Percentiles rank a stretch among this genome's conserved stretches.
phyloP scores from a whole-genome alignment of 139 green algal genomes.

The Chlamydomonas sphaeroides region DNA sequence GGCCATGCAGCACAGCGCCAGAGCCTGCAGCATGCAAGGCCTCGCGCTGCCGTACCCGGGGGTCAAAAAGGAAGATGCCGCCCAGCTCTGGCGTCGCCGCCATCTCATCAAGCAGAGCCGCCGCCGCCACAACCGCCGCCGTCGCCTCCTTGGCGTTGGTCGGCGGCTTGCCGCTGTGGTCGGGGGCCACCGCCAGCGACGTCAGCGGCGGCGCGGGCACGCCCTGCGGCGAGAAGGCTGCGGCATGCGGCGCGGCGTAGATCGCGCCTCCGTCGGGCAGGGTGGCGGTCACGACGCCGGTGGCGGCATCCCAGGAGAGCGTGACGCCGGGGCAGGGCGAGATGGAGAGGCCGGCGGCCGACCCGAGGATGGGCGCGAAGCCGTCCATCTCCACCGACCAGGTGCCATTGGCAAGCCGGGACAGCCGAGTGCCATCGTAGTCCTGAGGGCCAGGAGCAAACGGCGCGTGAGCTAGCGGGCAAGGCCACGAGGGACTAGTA shows the following conservation, averaged over 20 bases:
- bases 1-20: no score
- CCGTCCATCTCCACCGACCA: slow-evolving; percentile 58
- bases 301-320: slow-evolving; percentile 33
- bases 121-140: not conserved
- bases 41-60: not conserved
- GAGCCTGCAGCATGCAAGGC: no score
- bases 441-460: slow-evolving; percentile 30
- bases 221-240: slow-evolving; percentile 30
- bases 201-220: slow-evolving; percentile 12
- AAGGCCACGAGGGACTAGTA: no score
- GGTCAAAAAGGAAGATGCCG: slow-evolving; percentile 29
- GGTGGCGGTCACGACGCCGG: slow-evolving; percentile 18
- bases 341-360: slow-evolving; percentile 17
- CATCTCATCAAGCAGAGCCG: slow-evolving; percentile 5
- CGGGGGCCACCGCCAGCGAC: not conserved
- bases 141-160: not conserved
- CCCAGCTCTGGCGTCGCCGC: not conserved
- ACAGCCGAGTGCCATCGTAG: slow-evolving; percentile 53
- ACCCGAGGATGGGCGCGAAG: slow-evolving; percentile 39
- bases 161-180: not conserved
- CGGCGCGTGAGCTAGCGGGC: no score
- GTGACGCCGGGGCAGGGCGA: slow-evolving; percentile 34
- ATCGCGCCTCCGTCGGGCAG: slow-evolving; percentile 44
- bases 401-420: slow-evolving; percentile 28
- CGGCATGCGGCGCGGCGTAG: slow-evolving; percentile 10